Base-by-base conservation (phyloP, 2,329 filamentous ascomycete species). In the Talaromyces sp. region DNA sequence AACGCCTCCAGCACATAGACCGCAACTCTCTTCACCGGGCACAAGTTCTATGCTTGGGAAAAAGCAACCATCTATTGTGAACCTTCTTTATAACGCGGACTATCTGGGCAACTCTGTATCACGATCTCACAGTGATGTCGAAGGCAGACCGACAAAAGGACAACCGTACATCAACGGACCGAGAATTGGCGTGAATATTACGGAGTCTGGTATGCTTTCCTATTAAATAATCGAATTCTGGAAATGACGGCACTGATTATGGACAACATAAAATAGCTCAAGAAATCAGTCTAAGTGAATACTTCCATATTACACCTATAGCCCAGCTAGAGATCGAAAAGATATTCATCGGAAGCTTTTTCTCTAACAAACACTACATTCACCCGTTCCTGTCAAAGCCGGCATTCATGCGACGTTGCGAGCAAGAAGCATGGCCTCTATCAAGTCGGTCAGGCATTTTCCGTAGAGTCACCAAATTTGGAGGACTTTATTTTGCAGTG, bases 281-380 rank as follows among this genome's bases (percentile, higher is more conserved):
- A 33, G 42, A 33, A 35, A 33, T 4, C 24, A 16, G 22, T 3
- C 7, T 29, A 10, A 29, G 16, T 5, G 13, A 33, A 16, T 27
- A 33, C 11, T 7, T 29, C 11, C 27, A 35, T 19, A 33, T 35
- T 7, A n/a, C 42, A 2, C 27, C 19, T 13, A 30, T n/a, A 9
- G 53, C 54, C 3, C 52, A 62, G 22, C 19, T 61, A 3, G 62
- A 65, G 39, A 63, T 66, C n/a, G 65, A 66, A 46, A 67, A 63
- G 42, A 63, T 63, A 13, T 67, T 65, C 47, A 60, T 67, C 30
- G 54, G 54, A 40, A 60, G 58, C 39, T 67, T 62, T 49, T 67
- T 66, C 39, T 54, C 57, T 10, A 66, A 67, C 46, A 63, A 65
- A 35, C 63, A 67, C 29, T 64, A 63, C 35, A 63, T 67, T 32